A percentile compares a stretch with the other conserved stretches of the same genome.
Evolutionary conservation across 2,329 filamentous ascomycete genomes (phyloP).

Genomic region (Fusarium pseudonygamai): DNA sequence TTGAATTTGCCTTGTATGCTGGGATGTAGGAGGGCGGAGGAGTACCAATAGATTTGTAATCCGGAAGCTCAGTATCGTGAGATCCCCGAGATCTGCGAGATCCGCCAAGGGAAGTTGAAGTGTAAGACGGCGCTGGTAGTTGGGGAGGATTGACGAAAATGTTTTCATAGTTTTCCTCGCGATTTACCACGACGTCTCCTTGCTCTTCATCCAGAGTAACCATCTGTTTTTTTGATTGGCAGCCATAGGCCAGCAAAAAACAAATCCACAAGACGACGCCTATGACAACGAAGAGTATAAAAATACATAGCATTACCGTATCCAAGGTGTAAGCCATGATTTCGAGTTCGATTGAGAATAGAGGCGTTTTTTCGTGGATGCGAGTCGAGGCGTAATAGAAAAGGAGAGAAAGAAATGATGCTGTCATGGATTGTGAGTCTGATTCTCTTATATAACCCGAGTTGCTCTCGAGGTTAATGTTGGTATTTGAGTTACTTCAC

Average conservation of each 20-base stretch:
- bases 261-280: not conserved
- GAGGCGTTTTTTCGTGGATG: not conserved
- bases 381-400: not conserved
- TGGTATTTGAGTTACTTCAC: not conserved
- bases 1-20: not conserved
- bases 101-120: not conserved
- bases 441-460: not conserved
- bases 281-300: not conserved
- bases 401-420: not conserved
- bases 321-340: not conserved
- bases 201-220: not conserved
- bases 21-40: not conserved
- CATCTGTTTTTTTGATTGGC: not conserved
- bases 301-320: rapidly evolving
- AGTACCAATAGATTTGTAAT: not conserved
- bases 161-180: not conserved
- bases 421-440: not conserved
- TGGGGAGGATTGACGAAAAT: not conserved
- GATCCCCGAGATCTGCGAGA: not conserved
- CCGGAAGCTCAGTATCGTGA: not conserved
- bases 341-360: not conserved
- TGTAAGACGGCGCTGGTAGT: not conserved
- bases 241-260: not conserved
- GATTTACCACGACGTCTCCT: not conserved
- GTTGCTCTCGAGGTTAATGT: not conserved